These are phyloP conservation scores for Prunus davidiana DNA, from an alignment of 306 rosid species.

Conservation along the genomic window DNA sequence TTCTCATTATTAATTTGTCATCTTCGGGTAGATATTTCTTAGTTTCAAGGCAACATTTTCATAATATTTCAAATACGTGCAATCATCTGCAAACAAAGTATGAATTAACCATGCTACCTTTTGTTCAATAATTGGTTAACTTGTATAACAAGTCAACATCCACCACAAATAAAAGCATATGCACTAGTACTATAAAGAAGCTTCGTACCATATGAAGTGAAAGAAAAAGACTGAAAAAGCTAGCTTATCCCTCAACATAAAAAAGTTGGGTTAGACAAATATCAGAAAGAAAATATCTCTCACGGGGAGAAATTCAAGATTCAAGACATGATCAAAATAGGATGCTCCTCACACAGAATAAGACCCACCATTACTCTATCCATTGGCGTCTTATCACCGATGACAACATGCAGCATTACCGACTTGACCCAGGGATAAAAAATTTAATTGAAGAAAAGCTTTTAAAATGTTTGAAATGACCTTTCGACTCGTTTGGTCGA, in stretches of 20 bases:
- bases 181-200: background rate
- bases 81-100: background rate
- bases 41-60: too few relatives aligned
- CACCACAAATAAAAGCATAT: background rate
- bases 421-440: background rate
- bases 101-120: background rate
- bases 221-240: background rate
- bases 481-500: background rate
- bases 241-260: background rate
- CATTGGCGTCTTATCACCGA: background rate
- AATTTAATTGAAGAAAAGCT: background rate
- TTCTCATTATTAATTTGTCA: too few relatives aligned
- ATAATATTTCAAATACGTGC: background rate
- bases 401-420: background rate
- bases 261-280: background rate
- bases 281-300: background rate
- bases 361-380: background rate
- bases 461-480: background rate
- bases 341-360: background rate
- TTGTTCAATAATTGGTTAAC: background rate
- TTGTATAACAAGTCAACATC: background rate
- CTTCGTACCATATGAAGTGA: background rate
- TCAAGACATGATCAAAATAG: background rate
- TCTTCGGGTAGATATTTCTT: too few relatives aligned
- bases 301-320: background rate